A percentile compares a stretch with the other conserved stretches of the same genome.
Evolutionary conservation across 495 filamentous ascomycete species (phyloP).

Genomic region (Penicillium chermesinum): DNA sequence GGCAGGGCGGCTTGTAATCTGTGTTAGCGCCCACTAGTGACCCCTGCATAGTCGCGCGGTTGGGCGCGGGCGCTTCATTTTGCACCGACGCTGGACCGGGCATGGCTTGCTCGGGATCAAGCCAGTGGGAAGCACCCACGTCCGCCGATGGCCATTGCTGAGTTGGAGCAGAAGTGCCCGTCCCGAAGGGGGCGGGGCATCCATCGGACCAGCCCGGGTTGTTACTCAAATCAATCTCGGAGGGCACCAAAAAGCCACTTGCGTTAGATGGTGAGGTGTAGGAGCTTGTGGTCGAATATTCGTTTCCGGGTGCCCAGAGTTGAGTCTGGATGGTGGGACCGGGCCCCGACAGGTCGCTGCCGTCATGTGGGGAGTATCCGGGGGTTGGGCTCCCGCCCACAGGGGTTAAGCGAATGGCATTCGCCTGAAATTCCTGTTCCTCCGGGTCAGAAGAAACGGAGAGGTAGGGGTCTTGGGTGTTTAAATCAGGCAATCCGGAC

Average conservation of each 20-base stretch:
- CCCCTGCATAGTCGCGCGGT: background rate
- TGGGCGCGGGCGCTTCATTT: background rate
- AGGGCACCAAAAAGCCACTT: slow-evolving; percentile 12
- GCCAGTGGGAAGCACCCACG: slow-evolving; percentile 11
- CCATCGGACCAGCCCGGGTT: background rate
- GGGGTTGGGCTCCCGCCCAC: slow-evolving; percentile 17
- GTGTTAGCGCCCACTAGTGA: background rate
- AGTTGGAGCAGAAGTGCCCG: background rate
- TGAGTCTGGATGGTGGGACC: slow-evolving; percentile 13
- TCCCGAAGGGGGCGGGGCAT: background rate
- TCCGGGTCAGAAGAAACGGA: slow-evolving; percentile 38
- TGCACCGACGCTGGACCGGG: slow-evolving; percentile 6
- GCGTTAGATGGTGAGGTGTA: slow-evolving; percentile 10
- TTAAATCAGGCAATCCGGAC: slow-evolving; percentile 17
- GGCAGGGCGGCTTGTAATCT: slow-evolving; percentile 8
- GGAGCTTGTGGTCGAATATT: slow-evolving; percentile 6
- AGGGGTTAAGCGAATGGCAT: slow-evolving; percentile 33
- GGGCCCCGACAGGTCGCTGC: slow-evolving; percentile 1
- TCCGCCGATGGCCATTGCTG: slow-evolving; percentile 4
- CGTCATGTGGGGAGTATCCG: slow-evolving; percentile 15
- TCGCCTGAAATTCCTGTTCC: slow-evolving; percentile 32
- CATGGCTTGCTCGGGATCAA: slow-evolving; percentile 10
- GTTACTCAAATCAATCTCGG: slow-evolving; percentile 16
- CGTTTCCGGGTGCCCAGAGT: slow-evolving; percentile 11
- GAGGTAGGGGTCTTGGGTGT: slow-evolving; percentile 34